Conservation (phyloP, 768 basidiomycete species). For the Tylopilus sp. region DNA sequence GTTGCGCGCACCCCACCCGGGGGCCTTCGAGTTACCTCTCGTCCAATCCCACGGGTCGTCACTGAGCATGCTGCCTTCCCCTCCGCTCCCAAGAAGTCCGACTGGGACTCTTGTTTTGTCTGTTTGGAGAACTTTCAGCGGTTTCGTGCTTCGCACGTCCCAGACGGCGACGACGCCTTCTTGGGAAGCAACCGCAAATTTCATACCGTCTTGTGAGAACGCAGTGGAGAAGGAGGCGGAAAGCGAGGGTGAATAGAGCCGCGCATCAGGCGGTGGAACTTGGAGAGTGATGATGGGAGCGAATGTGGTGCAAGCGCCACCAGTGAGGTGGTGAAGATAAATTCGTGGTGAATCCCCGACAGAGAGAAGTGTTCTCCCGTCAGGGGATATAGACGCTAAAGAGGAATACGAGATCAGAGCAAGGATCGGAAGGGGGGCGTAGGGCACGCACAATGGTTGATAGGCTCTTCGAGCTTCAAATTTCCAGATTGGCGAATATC, state of each 20-base stretch:
- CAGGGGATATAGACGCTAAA: slow-evolving; percentile 84
- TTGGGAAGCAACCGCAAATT: slow-evolving; percentile 82
- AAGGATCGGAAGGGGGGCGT: background rate
- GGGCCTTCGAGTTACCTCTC: slow-evolving; percentile 51
- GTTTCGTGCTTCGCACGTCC: slow-evolving; percentile 75
- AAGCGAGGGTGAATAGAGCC: slow-evolving; percentile 41
- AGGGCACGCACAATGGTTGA: slow-evolving; percentile 71
- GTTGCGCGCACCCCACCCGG: slow-evolving; percentile 81
- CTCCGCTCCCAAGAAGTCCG: slow-evolving; percentile 35
- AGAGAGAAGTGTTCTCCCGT: slow-evolving; percentile 80
- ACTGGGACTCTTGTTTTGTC: slow-evolving; percentile 34
- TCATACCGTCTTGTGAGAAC: slow-evolving; percentile 70
- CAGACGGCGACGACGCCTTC: slow-evolving; percentile 78
- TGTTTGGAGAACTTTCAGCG: slow-evolving; percentile 66
- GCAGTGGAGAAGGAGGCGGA: slow-evolving; percentile 78
- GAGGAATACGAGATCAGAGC: slow-evolving; percentile 9
- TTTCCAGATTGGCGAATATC: slow-evolving; percentile 49
- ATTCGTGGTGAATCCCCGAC: slow-evolving; percentile 90
- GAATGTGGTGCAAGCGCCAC: slow-evolving; percentile 60
- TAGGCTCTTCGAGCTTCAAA: slow-evolving; percentile 60
- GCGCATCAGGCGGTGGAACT: slow-evolving; percentile 54
- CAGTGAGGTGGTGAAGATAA: slow-evolving; percentile 74
- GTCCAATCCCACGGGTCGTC: slow-evolving; percentile 73
- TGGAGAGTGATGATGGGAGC: slow-evolving; percentile 64
- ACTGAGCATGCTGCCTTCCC: slow-evolving; percentile 49